A percentile compares a stretch with the other conserved stretches of the same genome.
phyloP scores from a whole-genome alignment of 2,329 filamentous ascomycete species.

The Scopulariopsis brevicaulis region DNA sequence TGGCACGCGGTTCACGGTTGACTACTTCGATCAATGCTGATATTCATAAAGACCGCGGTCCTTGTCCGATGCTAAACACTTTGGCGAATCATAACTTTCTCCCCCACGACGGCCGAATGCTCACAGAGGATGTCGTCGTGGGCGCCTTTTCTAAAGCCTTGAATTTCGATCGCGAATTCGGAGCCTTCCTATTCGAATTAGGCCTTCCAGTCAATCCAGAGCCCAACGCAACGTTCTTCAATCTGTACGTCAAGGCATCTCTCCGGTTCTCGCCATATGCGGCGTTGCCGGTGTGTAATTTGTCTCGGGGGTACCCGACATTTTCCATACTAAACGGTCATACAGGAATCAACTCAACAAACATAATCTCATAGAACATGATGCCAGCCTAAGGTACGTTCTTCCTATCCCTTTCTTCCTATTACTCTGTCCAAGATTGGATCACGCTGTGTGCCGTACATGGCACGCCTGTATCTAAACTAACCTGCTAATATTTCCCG shows the following conservation, averaged over 20 bases:
- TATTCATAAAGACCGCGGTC: slow-evolving; percentile 20
- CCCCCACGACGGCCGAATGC: slow-evolving; percentile 29
- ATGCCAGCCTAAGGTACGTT: slow-evolving; percentile 29
- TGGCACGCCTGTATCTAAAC: too few species aligned
- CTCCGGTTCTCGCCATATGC: background rate
- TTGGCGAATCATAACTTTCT: slow-evolving; percentile 39
- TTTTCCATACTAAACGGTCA: background rate
- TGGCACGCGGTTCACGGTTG: too few species aligned
- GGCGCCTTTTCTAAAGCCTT: slow-evolving; percentile 18
- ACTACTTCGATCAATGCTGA: background rate
- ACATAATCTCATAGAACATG: slow-evolving; percentile 37
- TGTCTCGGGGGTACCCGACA: background rate
- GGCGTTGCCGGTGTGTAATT: background rate
- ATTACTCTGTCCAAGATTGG: too few species aligned
- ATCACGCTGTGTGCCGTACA: too few species aligned
- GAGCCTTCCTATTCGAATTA: background rate
- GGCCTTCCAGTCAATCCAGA: background rate
- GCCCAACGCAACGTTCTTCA: background rate
- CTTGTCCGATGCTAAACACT: slow-evolving; percentile 40
- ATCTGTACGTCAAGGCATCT: background rate
- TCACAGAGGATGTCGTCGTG: slow-evolving; percentile 24
- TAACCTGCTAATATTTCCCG: background rate
- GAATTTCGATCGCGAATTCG: background rate
- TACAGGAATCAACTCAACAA: slow-evolving; percentile 26
- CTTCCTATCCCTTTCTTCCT: background rate